A percentile compares a stretch with the other conserved stretches of the same genome.
Evolutionary conservation across 1,284 basidiomycete genomes (phyloP).

Genomic region (Melampsora larici-populina): DNA sequence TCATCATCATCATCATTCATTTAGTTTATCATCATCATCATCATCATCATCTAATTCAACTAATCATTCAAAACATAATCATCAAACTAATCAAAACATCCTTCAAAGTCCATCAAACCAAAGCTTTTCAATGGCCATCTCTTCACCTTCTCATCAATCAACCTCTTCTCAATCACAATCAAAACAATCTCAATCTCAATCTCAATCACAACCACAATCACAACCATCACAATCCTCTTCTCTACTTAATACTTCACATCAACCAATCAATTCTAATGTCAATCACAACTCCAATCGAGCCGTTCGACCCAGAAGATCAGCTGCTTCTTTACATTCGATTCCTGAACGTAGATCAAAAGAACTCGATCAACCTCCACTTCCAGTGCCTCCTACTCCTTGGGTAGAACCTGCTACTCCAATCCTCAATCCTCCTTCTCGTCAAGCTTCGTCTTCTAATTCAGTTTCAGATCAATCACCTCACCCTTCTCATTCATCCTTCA

Average conservation of each 20-base stretch:
- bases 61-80: not conserved
- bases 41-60: not conserved
- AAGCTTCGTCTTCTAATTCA: not conserved
- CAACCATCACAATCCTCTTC: not conserved
- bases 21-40: not conserved
- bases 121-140: not conserved
- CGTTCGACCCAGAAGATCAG: constrained; percentile 27
- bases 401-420: constrained; percentile 26
- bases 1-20: too few relatives aligned
- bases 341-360: constrained; percentile 30
- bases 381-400: constrained; percentile 34
- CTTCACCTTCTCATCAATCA: not conserved
- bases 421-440: constrained; percentile 1
- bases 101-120: not conserved
- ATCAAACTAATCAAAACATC: too few relatives aligned
- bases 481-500: not conserved
- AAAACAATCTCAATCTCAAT: not conserved
- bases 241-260: not conserved
- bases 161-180: not conserved
- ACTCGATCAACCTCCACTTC: constrained; percentile 38
- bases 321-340: constrained; percentile 33
- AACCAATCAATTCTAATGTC: not conserved
- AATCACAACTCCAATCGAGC: constrained; percentile 1
- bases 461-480: too few relatives aligned
- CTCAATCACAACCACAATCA: constrained; percentile 4